These are phyloP conservation scores for Penicillium dipodomyicola DNA, from an alignment of 495 filamentous ascomycete genomes.

Conservation along the genomic window DNA sequence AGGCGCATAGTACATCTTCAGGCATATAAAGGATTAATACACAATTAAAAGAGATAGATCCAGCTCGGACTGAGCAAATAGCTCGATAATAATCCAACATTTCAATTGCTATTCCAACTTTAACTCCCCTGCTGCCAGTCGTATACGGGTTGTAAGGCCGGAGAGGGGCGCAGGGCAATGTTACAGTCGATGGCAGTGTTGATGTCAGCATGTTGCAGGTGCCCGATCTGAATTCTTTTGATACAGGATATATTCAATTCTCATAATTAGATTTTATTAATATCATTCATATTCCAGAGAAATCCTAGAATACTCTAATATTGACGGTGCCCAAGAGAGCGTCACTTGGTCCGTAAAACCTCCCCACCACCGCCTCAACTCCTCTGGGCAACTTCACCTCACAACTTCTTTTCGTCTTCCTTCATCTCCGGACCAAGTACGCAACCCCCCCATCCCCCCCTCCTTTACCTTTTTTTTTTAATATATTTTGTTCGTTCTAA, in stretches of 20 bases:
- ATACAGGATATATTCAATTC: slow-evolving; percentile 1
- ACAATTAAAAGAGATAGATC: no score
- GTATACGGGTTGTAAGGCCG: slow-evolving; percentile 10
- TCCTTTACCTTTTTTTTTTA: neutral
- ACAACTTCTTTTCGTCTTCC: slow-evolving; percentile 11
- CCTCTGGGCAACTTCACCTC: slow-evolving; percentile 4
- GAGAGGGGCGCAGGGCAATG: slow-evolving; percentile 22
- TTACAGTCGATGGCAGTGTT: slow-evolving; percentile 29
- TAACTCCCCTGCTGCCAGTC: slow-evolving; percentile 4
- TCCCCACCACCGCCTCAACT: slow-evolving; percentile 28
- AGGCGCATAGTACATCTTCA: slow-evolving; percentile 14
- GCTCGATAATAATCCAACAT: neutral
- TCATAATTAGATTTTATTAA: neutral
- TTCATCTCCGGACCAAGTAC: slow-evolving; percentile 10
- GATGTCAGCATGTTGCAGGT: slow-evolving; percentile 26
- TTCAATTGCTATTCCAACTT: neutral
- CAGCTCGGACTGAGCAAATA: neutral
- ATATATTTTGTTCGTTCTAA: neutral
- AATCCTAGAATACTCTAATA: neutral
- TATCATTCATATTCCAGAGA: neutral
- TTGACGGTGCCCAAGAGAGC: neutral
- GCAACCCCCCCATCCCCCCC: slow-evolving; percentile 4
- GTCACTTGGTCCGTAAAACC: slow-evolving; percentile 11
- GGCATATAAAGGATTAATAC: neutral
- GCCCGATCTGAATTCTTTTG: neutral